Percentiles rank a stretch among this genome's conserved stretches.
These are phyloP conservation scores for Dichotomopilus funicola DNA, from an alignment of 2,329 filamentous ascomycete genomes.

Conservation along the genomic window DNA sequence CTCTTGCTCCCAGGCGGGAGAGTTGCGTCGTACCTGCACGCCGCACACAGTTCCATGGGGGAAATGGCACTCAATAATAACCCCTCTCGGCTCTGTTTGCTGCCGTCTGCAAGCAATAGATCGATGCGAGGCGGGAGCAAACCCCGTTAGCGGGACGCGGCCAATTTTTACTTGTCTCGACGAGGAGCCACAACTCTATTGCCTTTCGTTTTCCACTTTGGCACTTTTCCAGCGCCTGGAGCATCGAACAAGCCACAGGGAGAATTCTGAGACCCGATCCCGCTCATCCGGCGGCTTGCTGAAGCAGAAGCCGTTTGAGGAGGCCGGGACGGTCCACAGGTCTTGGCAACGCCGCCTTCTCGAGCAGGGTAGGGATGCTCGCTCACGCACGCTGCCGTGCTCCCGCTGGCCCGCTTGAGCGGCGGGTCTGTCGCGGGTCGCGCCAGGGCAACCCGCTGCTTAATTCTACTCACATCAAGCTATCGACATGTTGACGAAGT, in stretches of 20 bases:
- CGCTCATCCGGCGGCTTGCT: constrained; percentile 21
- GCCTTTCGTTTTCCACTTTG: too few relatives aligned
- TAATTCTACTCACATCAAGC: neutral
- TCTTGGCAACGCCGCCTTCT: too few relatives aligned
- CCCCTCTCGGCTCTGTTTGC: neutral
- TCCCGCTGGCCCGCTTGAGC: neutral
- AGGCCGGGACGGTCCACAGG: constrained; percentile 1
- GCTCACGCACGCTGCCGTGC: neutral
- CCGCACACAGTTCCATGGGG: neutral
- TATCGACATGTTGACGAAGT: neutral
- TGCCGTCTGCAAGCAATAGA: constrained; percentile 6
- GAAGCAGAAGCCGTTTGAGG: constrained; percentile 29
- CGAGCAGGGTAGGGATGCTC: neutral
- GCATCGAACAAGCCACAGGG: neutral
- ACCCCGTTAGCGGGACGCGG: neutral
- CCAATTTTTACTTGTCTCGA: too few relatives aligned
- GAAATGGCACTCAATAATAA: too few relatives aligned
- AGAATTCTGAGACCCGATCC: constrained; percentile 23
- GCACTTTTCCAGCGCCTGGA: neutral
- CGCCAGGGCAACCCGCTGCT: neutral
- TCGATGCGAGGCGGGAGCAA: neutral
- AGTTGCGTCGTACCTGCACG: neutral
- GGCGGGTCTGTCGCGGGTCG: neutral
- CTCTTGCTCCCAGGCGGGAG: neutral
- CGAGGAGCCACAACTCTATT: too few relatives aligned